These are phyloP conservation scores for Poa pratensis DNA, from an alignment of 176 grass and related monocot species.

Conservation along the genomic window DNA sequence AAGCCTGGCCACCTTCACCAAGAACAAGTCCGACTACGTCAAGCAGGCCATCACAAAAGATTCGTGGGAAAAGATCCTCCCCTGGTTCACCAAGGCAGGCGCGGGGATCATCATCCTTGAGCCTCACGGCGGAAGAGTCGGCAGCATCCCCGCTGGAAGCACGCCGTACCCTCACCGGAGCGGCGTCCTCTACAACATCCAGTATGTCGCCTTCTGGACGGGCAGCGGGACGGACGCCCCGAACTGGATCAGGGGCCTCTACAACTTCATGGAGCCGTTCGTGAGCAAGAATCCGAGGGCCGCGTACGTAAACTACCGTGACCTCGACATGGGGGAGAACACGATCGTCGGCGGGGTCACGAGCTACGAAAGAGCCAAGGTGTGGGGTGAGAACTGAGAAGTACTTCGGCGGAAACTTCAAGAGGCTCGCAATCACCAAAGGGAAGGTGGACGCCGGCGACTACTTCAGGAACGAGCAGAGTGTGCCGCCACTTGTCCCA, in stretches of 20 bases:
- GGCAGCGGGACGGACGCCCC: background rate
- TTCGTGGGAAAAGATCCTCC: constrained; percentile 15
- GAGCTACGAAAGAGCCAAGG: constrained; percentile 45
- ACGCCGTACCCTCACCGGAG: constrained; percentile 50
- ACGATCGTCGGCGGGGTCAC: constrained; percentile 37
- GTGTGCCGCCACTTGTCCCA: constrained; percentile 48
- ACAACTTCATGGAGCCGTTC: constrained; percentile 39
- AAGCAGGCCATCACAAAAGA: constrained; percentile 6
- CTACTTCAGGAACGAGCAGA: constrained; percentile 69
- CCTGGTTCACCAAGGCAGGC: background rate
- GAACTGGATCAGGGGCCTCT: constrained; percentile 33
- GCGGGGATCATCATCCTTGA: constrained; percentile 40
- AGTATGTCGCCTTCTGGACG: constrained; percentile 40
- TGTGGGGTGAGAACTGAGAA: constrained; percentile 45
- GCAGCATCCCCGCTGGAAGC: background rate
- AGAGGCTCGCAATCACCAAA: constrained; percentile 48
- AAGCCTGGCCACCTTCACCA: background rate
- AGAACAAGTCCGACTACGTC: constrained; percentile 48
- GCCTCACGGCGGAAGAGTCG: constrained; percentile 36
- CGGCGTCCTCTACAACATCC: constrained; percentile 47
- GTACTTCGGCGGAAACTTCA: constrained; percentile 53
- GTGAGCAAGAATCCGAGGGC: constrained; percentile 48
- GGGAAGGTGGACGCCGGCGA: constrained; percentile 43
- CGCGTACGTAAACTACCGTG: constrained; percentile 53
- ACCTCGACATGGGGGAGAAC: constrained; percentile 52